phyloP scores from a whole-genome alignment of 768 basidiomycete species.

The Brasilioporus rufonigricans region DNA sequence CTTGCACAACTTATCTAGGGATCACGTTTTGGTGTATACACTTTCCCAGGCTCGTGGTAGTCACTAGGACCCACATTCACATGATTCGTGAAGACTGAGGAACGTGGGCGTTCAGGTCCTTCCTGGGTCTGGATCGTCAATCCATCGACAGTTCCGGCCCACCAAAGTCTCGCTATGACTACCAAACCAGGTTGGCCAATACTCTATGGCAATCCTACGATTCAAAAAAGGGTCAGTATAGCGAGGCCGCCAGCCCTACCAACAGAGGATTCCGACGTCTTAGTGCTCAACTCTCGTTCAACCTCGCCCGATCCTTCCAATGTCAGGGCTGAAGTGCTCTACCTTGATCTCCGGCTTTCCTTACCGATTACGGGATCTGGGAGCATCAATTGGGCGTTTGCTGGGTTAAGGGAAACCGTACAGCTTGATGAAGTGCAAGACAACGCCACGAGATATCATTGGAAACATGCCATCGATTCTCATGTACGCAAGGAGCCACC shows the following conservation, averaged over 20 bases:
- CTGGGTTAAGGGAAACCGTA: slow-evolving; percentile 13
- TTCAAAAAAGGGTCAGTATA: slow-evolving; percentile 13
- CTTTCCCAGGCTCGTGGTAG: too few relatives aligned
- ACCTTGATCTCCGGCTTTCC: slow-evolving; percentile 18
- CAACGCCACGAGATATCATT: slow-evolving; percentile 10
- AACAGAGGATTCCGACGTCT: slow-evolving; percentile 19
- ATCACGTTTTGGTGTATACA: too few relatives aligned
- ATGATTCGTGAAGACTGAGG: too few relatives aligned
- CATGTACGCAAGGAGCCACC: slow-evolving; percentile 8
- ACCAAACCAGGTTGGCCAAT: background rate
- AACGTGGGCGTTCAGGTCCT: too few relatives aligned
- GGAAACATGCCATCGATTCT: slow-evolving; percentile 18
- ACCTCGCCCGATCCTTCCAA: slow-evolving; percentile 1
- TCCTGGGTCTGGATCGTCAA: background rate
- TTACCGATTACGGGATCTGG: background rate
- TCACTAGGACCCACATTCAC: too few relatives aligned
- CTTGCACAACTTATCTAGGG: too few relatives aligned
- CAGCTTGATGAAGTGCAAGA: background rate
- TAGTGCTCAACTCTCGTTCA: slow-evolving; percentile 20
- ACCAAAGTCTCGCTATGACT: too few relatives aligned
- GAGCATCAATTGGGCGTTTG: slow-evolving; percentile 15
- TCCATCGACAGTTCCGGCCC: background rate
- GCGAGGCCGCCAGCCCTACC: slow-evolving; percentile 9
- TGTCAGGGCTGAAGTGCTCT: slow-evolving; percentile 7
- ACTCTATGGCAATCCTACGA: slow-evolving; percentile 9